A percentile compares a stretch with the other conserved stretches of the same genome.
Evolutionary conservation across 352 stramenopile species (phyloP).

Genomic region (Globisporangium barbulae): DNA sequence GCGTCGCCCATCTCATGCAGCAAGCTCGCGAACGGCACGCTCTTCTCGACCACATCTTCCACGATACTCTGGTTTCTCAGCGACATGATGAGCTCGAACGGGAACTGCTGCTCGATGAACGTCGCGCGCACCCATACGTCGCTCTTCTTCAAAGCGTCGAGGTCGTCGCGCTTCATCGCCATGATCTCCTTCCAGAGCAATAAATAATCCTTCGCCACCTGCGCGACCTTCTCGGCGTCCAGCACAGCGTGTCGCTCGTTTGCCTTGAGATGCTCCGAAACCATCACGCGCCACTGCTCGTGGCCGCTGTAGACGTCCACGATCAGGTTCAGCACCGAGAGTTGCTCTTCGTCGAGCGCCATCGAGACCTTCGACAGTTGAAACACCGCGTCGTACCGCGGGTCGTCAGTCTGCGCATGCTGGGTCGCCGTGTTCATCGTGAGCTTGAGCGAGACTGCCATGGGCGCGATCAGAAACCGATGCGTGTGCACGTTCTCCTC

Average conservation of each 20-base stretch:
- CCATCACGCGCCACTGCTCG: slow-evolving; percentile 67
- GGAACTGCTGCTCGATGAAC: slow-evolving; percentile 64
- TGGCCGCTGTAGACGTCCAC: slow-evolving; percentile 69
- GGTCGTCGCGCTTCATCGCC: slow-evolving; percentile 51
- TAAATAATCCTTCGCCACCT: slow-evolving; percentile 68
- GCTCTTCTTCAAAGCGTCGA: slow-evolving; percentile 65
- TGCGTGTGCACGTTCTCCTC: slow-evolving; percentile 70
- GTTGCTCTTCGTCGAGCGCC: slow-evolving; percentile 80
- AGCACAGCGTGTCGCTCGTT: slow-evolving; percentile 47
- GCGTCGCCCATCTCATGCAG: slow-evolving; percentile 69
- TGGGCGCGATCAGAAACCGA: slow-evolving; percentile 79
- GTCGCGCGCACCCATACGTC: slow-evolving; percentile 49
- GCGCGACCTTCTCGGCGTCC: slow-evolving; percentile 36
- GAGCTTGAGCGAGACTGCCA: slow-evolving; percentile 81
- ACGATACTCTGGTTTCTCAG: slow-evolving; percentile 72
- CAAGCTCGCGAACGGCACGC: slow-evolving; percentile 42
- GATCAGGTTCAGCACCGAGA: slow-evolving; percentile 74
- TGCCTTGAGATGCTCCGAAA: slow-evolving; percentile 67
- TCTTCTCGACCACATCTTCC: slow-evolving; percentile 35
- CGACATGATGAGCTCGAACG: slow-evolving; percentile 71
- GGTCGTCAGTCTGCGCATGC: slow-evolving; percentile 66
- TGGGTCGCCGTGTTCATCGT: slow-evolving; percentile 86
- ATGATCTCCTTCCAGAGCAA: slow-evolving; percentile 64
- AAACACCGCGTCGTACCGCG: slow-evolving; percentile 74
- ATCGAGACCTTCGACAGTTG: slow-evolving; percentile 76